phyloP scores from a whole-genome alignment of 2,329 filamentous ascomycete species.

The Elsinoe batatas region DNA sequence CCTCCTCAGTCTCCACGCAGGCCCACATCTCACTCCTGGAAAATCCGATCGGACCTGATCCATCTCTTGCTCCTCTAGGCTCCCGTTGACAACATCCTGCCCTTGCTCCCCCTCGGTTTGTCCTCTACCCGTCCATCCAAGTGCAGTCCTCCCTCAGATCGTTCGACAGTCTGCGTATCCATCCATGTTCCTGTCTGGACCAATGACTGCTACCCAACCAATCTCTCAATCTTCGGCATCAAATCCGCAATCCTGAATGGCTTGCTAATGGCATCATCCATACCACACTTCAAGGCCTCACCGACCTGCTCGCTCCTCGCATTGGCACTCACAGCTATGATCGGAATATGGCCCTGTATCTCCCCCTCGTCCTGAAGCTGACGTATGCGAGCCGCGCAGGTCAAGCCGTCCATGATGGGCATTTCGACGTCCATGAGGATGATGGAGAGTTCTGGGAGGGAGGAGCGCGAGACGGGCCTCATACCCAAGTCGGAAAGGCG shows the following conservation, averaged over 20 bases:
- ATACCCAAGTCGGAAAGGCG: too few species aligned
- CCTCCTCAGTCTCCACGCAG: too few species aligned
- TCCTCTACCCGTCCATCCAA: neutral
- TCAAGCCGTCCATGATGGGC: conserved; percentile 18
- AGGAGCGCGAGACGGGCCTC: too few species aligned
- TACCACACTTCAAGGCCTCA: conserved; percentile 61
- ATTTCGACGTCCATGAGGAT: conserved; percentile 19
- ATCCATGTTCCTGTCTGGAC: neutral
- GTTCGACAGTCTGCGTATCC: neutral
- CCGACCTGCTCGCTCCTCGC: conserved; percentile 59
- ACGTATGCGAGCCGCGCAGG: conserved; percentile 15
- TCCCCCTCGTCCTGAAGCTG: conserved; percentile 5
- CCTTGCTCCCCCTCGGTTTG: neutral
- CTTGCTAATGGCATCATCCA: conserved; percentile 34
- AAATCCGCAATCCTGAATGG: conserved; percentile 19
- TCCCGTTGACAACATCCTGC: neutral
- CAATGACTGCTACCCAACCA: conserved; percentile 14
- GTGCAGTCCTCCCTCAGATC: neutral
- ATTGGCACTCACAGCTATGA: conserved; percentile 16
- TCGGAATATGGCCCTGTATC: conserved; percentile 8
- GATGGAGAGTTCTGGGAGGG: neutral
- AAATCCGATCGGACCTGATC: too few species aligned
- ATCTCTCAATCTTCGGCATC: conserved; percentile 18
- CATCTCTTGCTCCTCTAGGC: neutral
- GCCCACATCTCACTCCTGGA: too few species aligned